A percentile compares a stretch with the other conserved stretches of the same genome.
These are phyloP conservation scores for Heterobasidion occidentale DNA, from an alignment of 1,284 basidiomycete genomes.

Conservation along the genomic window DNA sequence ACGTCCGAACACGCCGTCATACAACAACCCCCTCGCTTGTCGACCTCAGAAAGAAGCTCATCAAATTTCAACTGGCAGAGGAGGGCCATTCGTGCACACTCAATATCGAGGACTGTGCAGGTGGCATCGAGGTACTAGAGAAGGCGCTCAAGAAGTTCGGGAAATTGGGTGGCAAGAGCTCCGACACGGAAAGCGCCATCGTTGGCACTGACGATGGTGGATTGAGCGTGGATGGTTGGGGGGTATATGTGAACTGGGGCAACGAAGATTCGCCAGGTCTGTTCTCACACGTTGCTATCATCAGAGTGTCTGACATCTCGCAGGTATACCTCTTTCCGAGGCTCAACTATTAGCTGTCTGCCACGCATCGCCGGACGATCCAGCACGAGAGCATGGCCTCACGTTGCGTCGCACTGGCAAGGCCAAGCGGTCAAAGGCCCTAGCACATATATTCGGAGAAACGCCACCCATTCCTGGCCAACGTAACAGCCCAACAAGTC, in stretches of 20 bases:
- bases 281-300: slow-evolving; percentile 7
- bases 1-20: slow-evolving; percentile 32
- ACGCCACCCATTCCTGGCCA: slow-evolving; percentile 25
- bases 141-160: slow-evolving; percentile 84
- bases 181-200: slow-evolving; percentile 28
- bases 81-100: slow-evolving; percentile 71
- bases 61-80: slow-evolving; percentile 82
- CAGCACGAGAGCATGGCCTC: slow-evolving; percentile 78
- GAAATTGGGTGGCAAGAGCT: slow-evolving; percentile 47
- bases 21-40: slow-evolving; percentile 54
- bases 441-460: slow-evolving; percentile 55
- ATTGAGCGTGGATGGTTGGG: slow-evolving; percentile 83
- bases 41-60: slow-evolving; percentile 71
- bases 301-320: slow-evolving; percentile 5
- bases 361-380: slow-evolving; percentile 74
- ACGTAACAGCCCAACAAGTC: slow-evolving; percentile 25
- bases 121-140: slow-evolving; percentile 80
- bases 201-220: slow-evolving; percentile 56
- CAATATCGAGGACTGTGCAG: slow-evolving; percentile 70
- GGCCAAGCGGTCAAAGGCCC: slow-evolving; percentile 35
- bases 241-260: slow-evolving; percentile 61
- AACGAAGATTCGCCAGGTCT: slow-evolving; percentile 50
- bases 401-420: slow-evolving; percentile 50
- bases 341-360: slow-evolving; percentile 81
- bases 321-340: slow-evolving; percentile 74